phyloP scores from a whole-genome alignment of 2,329 filamentous ascomycete genomes.

The Ustilaginoidea virens region DNA sequence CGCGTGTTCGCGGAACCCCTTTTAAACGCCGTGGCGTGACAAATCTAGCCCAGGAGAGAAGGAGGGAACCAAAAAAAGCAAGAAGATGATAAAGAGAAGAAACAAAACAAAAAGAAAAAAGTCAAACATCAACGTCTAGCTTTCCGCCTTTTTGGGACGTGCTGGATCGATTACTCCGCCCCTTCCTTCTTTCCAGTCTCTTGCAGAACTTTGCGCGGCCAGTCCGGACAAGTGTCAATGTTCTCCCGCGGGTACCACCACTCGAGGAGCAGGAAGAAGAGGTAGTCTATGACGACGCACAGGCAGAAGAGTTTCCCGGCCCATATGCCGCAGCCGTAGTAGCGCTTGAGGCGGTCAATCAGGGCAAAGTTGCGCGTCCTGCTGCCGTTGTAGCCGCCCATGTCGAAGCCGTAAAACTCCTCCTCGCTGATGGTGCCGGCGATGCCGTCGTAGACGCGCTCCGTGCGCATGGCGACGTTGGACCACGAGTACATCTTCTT shows the following conservation, averaged over 20 bases:
- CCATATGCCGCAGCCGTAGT: constrained; percentile 97
- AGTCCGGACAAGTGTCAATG: constrained; percentile 82
- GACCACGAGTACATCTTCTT: constrained; percentile 99
- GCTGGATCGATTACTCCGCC: constrained; percentile 17
- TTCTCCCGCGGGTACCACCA: constrained; percentile 69
- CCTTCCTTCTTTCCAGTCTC: constrained; percentile 15
- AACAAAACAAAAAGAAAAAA: background rate
- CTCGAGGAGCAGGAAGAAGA: constrained; percentile 79
- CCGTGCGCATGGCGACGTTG: constrained; percentile 84
- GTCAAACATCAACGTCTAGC: too few relatives aligned
- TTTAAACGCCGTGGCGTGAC: too few relatives aligned
- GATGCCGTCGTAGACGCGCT: constrained; percentile 90
- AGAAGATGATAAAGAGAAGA: too few relatives aligned
- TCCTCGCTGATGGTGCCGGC: constrained; percentile 71
- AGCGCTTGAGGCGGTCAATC: constrained; percentile 87
- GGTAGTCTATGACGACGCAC: constrained; percentile 84
- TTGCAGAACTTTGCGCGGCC: constrained; percentile 58
- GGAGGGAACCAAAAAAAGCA: too few relatives aligned
- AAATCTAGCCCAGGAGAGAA: too few relatives aligned
- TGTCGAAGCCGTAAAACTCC: constrained; percentile 76
- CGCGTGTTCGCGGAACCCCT: too few relatives aligned
- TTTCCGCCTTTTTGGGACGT: constrained; percentile 17
- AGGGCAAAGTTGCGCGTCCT: constrained; percentile 76
- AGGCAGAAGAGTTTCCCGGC: constrained; percentile 94
- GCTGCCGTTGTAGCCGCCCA: constrained; percentile 52